These are phyloP conservation scores for Hypoxylon fuscum DNA, from an alignment of 495 filamentous ascomycete species.

Conservation along the genomic window DNA sequence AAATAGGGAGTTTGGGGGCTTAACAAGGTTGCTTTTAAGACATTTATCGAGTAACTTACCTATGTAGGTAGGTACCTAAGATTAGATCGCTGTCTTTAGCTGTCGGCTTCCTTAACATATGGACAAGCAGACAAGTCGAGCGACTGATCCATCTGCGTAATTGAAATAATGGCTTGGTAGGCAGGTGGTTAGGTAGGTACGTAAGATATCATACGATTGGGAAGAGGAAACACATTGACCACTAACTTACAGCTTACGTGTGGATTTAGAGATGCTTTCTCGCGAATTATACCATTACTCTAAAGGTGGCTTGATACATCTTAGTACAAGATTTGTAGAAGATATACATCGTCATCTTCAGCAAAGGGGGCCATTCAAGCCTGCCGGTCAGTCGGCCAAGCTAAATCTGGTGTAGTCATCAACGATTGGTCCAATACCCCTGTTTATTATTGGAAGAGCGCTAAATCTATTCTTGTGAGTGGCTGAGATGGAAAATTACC, in stretches of 20 bases:
- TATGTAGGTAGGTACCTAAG: neutral
- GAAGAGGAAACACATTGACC: neutral
- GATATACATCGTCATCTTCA: constrained; percentile 80
- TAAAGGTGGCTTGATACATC: neutral
- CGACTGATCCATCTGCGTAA: neutral
- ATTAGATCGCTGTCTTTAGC: no score
- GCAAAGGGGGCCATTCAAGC: constrained; percentile 69
- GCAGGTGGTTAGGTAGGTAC: no score
- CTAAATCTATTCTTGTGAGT: constrained; percentile 4
- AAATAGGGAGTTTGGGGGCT: neutral
- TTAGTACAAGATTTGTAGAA: constrained; percentile 52
- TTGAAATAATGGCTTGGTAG: no score
- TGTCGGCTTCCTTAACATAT: no score
- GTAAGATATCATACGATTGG: no score
- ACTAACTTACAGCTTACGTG: neutral
- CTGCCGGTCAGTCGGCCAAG: no score
- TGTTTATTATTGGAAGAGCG: neutral
- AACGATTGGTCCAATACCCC: neutral
- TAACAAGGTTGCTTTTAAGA: no score
- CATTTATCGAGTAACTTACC: no score
- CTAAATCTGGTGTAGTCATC: neutral
- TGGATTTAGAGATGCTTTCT: neutral
- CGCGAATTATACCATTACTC: neutral
- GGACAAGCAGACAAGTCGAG: neutral
- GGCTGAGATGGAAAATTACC: constrained; percentile 11